Conservation (phyloP, 2,329 filamentous ascomycete species). For the Akanthomyces uredinophilus region DNA sequence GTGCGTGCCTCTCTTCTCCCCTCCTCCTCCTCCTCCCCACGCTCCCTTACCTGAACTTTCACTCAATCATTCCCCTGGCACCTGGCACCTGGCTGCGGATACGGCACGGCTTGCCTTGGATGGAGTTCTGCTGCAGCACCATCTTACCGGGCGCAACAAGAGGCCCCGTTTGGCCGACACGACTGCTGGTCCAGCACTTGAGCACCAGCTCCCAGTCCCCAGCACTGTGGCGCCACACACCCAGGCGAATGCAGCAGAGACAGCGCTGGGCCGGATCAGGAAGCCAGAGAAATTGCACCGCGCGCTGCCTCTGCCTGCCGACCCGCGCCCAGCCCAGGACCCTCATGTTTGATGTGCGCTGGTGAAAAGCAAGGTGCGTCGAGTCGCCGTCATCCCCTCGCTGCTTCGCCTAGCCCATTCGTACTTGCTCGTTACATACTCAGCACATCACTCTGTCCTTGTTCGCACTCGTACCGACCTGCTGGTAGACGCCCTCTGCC, state of each 20-base stretch:
- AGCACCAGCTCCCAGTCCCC: not conserved
- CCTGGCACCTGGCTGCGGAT: constrained; percentile 1
- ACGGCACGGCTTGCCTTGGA: not conserved
- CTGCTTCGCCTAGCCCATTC: not conserved
- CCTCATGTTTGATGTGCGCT: constrained; percentile 8
- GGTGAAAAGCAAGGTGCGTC: constrained; percentile 2
- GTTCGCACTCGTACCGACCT: not conserved
- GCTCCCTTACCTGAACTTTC: not conserved
- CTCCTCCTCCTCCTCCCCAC: not conserved
- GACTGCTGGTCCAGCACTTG: not conserved
- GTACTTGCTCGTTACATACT: not conserved
- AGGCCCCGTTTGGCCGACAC: not conserved
- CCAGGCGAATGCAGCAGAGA: constrained; percentile 9
- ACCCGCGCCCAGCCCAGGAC: not conserved
- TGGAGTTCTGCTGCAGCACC: not conserved
- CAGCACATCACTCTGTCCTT: not conserved
- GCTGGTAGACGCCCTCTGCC: not conserved
- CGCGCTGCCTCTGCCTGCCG: not conserved
- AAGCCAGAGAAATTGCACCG: constrained; percentile 10
- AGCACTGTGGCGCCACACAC: not conserved
- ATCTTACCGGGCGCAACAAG: not conserved
- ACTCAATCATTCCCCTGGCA: not conserved
- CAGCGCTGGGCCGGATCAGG: constrained; percentile 9
- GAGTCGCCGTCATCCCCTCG: not conserved
- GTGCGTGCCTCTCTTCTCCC: not conserved